phyloP scores from a whole-genome alignment of 139 green algal species.

The Chlorella sp. region DNA sequence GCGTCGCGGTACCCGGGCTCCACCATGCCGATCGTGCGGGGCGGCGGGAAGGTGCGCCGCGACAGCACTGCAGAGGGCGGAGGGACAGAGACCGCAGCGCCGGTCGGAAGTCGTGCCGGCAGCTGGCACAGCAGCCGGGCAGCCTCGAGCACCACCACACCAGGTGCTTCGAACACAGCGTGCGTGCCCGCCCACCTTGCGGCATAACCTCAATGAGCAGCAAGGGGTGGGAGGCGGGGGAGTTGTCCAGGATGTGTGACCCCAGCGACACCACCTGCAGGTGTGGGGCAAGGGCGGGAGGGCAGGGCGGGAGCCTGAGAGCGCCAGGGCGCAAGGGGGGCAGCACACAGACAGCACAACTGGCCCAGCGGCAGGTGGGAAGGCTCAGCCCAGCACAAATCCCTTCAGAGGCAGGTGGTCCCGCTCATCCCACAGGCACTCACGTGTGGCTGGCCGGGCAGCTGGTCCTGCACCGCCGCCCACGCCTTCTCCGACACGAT shows the following conservation, averaged over 20 bases:
- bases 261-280: slow-evolving; percentile 73
- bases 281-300: not conserved
- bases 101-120: not conserved
- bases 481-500: slow-evolving; percentile 79
- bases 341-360: not conserved
- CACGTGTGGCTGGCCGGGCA: slow-evolving; percentile 53
- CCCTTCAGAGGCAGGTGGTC: slow-evolving; percentile 48
- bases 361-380: not conserved
- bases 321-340: not conserved
- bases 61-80: slow-evolving; percentile 54
- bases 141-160: no score
- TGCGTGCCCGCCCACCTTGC: slow-evolving; percentile 20
- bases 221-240: slow-evolving; percentile 37
- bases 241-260: slow-evolving; percentile 52
- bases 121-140: not conserved
- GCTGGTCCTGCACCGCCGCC: slow-evolving; percentile 68
- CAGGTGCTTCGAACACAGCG: no score
- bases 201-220: slow-evolving; percentile 81
- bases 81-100: not conserved
- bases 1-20: slow-evolving; percentile 81
- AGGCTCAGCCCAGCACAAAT: slow-evolving; percentile 29
- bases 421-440: not conserved
- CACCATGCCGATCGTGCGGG: slow-evolving; percentile 56
- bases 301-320: not conserved
- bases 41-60: slow-evolving; percentile 67